These are phyloP conservation scores for Aspergillus sp. DNA, from an alignment of 2,329 filamentous ascomycete species.

Conservation along the genomic window DNA sequence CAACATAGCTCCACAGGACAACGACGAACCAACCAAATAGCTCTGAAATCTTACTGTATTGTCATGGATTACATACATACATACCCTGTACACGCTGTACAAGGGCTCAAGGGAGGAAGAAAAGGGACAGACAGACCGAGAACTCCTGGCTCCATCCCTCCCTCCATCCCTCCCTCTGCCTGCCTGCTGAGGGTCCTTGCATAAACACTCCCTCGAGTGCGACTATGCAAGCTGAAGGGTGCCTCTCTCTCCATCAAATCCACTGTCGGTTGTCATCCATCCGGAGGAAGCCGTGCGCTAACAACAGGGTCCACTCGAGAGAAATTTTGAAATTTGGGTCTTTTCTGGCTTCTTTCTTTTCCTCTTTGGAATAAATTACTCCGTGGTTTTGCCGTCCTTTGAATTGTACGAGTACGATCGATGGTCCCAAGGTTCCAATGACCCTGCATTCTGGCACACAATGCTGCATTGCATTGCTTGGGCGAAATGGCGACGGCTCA, in stretches of 20 bases:
- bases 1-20: neutral
- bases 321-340: neutral
- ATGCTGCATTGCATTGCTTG: conserved; percentile 2
- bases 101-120: neutral
- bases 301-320: neutral
- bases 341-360: neutral
- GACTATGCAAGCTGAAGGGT: neutral
- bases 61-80: no score
- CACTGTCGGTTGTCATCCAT: neutral
- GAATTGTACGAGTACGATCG: neutral
- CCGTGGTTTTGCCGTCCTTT: neutral
- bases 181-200: neutral
- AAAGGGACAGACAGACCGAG: no score
- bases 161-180: no score
- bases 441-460: conserved; percentile 3
- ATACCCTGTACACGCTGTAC: neutral
- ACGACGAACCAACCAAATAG: no score
- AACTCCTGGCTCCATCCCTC: no score
- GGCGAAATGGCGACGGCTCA: conserved; percentile 4
- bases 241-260: no score
- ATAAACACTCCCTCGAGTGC: neutral
- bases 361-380: neutral
- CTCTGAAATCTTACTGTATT: no score
- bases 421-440: neutral
- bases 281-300: neutral